Evolutionary conservation across 1,284 basidiomycete genomes (phyloP).

Genomic region (Microbotryum violaceum): DNA sequence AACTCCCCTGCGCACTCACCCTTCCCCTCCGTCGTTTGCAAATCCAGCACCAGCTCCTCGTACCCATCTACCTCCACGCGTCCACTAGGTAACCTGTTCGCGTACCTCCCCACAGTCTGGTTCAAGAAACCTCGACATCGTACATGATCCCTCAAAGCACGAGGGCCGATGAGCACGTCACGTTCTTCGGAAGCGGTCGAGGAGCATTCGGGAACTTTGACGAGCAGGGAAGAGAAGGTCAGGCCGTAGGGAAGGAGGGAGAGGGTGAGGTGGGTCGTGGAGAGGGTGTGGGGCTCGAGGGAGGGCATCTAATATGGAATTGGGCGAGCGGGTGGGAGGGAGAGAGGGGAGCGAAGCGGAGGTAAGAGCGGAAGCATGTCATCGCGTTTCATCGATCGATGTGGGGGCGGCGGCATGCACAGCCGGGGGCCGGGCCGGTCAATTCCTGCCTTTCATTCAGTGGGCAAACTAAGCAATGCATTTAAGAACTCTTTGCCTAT

Average conservation of each 20-base stretch:
- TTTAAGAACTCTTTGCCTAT: no score
- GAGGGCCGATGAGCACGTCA: constrained; percentile 23
- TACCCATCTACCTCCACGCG: not conserved
- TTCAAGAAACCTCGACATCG: constrained; percentile 18
- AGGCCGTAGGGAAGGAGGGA: constrained; percentile 21
- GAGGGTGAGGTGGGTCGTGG: constrained; percentile 4
- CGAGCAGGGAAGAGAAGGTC: constrained; percentile 15
- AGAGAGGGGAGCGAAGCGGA: no score
- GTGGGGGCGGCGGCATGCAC: no score
- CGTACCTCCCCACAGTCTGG: constrained; percentile 18
- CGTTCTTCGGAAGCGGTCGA: not conserved
- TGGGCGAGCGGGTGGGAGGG: no score
- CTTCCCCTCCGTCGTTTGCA: not conserved
- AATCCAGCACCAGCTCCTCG: not conserved
- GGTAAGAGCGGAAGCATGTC: no score
- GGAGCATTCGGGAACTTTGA: not conserved
- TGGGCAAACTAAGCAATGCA: no score
- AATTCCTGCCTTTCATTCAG: no score
- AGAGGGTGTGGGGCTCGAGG: not conserved
- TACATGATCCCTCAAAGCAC: constrained; percentile 6
- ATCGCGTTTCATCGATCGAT: no score
- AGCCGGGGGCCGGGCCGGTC: no score
- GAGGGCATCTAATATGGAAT: no score
- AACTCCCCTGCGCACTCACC: no score
- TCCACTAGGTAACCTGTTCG: constrained; percentile 25